Evolutionary conservation across 208 protist species (phyloP), one percentile per base, ranked within the genome.

Genomic region (Leishmania aethiopica): DNA sequence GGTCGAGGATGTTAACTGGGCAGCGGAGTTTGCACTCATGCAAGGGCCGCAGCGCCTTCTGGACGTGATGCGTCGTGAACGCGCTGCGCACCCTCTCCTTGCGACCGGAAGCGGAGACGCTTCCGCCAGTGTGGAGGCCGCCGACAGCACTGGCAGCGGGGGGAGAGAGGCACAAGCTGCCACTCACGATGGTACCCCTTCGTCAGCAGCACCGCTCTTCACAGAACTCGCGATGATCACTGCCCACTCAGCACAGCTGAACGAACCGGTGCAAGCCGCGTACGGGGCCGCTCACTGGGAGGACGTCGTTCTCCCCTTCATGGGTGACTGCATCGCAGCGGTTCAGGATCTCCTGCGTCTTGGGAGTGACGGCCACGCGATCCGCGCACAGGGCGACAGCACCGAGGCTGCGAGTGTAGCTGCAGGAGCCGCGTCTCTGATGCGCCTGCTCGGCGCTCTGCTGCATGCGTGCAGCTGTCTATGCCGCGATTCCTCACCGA

Each of bases 1-100:
- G 85, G 93, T 97, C 10, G 94, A 97, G 80, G 94, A 97, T 84
- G 90, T 96, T 75, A 97, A 96, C 86, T 96, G 93, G 93, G 94
- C 94, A 3, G 82, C 88, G 4, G 93, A 97, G 86, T 97, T 95
- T 75, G 84, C 80, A 17, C 90, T 97, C 55, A 95, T 94, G 89
- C 69, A 91, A 17, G 94, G 94, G 3, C 93, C 92, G 25, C 60
- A 69, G 37, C 84, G 89, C 8, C 69, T 93, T 1, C 75, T 97
- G 19, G 45, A 82, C 2, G 66, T 91, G 35, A 77, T 95, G 57
- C 81, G 66, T 19, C 66, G 49, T 35, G 83, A 82, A 42, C 47
- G 79, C 15, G 35, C 69, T 1, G 37, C 66, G 32, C 57, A 70
- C 57, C 40, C 80, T 40, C 28, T 75, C 2, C 37, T 70, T 4